Evolutionary conservation across 106 monocot species (phyloP).

Genomic region (Apostasia shenzhenica): DNA sequence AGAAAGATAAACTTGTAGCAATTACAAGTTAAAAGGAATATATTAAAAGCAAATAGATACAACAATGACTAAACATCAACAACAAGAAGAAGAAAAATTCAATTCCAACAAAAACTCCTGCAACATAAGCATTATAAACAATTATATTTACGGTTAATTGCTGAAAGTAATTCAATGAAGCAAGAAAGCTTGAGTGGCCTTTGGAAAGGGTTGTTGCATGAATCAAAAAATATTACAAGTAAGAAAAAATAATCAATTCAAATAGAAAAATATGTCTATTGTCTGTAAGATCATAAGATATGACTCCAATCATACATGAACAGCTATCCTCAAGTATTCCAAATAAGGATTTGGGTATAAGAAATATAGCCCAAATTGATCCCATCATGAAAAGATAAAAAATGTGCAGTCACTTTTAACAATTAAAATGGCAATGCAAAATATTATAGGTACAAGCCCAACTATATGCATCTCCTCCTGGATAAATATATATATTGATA

Average conservation of each 20-base stretch:
- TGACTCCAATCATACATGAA: no score
- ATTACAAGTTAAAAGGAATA: no score
- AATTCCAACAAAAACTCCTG: not conserved
- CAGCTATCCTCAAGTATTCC: no score
- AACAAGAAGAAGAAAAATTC: no score
- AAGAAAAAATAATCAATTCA: no score
- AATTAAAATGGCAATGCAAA: no score
- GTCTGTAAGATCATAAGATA: not conserved
- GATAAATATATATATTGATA: not conserved
- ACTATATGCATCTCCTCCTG: not conserved
- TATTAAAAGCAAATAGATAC: no score
- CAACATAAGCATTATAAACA: not conserved
- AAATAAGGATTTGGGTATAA: not conserved
- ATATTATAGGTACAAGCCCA: no score
- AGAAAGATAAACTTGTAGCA: no score
- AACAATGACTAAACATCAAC: no score
- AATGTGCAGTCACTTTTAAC: no score
- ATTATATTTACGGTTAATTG: not conserved
- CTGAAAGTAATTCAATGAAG: not conserved
- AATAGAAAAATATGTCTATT: not conserved
- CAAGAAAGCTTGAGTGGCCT: not conserved
- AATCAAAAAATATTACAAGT: not conserved
- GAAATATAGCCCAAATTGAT: not conserved
- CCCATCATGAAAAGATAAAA: not conserved
- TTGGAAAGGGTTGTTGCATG: not conserved